phyloP scores from a whole-genome alignment of 306 rosid species.

The Cucumis melo region DNA sequence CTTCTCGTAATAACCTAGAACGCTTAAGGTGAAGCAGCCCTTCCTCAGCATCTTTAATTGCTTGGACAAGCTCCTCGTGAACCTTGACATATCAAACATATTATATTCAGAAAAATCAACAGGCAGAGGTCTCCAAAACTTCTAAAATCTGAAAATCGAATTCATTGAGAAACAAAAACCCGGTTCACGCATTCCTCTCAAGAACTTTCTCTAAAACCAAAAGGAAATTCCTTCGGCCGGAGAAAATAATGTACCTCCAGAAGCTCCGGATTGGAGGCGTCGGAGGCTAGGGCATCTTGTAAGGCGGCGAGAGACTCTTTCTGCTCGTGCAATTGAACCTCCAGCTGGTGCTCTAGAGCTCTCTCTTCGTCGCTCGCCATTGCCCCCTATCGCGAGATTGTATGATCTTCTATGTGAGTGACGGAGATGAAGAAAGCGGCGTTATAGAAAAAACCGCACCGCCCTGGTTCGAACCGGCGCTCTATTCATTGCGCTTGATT shows the following conservation, averaged over 20 bases:
- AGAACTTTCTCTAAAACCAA: not conserved
- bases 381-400: not conserved
- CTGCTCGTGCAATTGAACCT: slow-evolving; percentile 78
- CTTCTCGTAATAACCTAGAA: slow-evolving; percentile 62
- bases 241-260: slow-evolving; percentile 26
- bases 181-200: not conserved
- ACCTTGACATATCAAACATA: slow-evolving; percentile 31
- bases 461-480: not conserved
- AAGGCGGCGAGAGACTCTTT: slow-evolving; percentile 59
- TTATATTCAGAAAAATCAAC: not conserved
- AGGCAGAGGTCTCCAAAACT: not conserved
- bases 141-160: not conserved
- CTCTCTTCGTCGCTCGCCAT: slow-evolving; percentile 88
- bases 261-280: slow-evolving; percentile 61
- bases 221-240: not conserved
- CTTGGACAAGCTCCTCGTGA: slow-evolving; percentile 68
- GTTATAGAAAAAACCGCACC: not conserved
- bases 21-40: slow-evolving; percentile 79
- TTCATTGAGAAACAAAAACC: not conserved
- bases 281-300: slow-evolving; percentile 50
- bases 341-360: slow-evolving; percentile 70
- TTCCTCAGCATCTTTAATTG: slow-evolving; percentile 83
- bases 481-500: not conserved
- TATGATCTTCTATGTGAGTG: not conserved
- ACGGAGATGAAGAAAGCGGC: not conserved